Evolutionary conservation across 148 eudicot species (phyloP).

Genomic region (Rhododendron griersonianum): DNA sequence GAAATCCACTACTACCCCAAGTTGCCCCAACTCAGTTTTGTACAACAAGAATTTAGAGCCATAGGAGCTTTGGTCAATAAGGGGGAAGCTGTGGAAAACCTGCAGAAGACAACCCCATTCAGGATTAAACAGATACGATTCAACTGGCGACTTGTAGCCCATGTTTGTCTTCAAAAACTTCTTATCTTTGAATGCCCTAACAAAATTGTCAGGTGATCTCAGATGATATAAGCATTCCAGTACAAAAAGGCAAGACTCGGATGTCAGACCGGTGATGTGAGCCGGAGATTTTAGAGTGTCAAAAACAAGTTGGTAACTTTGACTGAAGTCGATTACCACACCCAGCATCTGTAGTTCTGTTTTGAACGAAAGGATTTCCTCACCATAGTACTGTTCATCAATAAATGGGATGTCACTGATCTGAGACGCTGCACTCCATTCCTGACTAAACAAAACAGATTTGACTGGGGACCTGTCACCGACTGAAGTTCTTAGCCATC

Average conservation of each 20-base stretch:
- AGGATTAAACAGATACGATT: slow-evolving; percentile 38
- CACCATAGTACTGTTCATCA: slow-evolving; percentile 44
- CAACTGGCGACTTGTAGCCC: slow-evolving; percentile 41
- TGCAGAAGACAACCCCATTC: slow-evolving; percentile 55
- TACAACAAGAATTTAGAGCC: slow-evolving; percentile 23
- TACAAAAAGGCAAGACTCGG: slow-evolving; percentile 33
- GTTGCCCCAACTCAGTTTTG: slow-evolving; percentile 26
- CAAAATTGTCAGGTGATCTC: slow-evolving; percentile 19
- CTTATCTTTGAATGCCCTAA: slow-evolving; percentile 27
- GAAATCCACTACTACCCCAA: slow-evolving; percentile 51
- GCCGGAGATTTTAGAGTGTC: slow-evolving; percentile 36
- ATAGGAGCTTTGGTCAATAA: slow-evolving; percentile 45
- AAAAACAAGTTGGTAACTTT: slow-evolving; percentile 30
- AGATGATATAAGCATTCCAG: slow-evolving; percentile 32
- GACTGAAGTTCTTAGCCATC: slow-evolving; percentile 48
- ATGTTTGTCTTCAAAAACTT: slow-evolving; percentile 41
- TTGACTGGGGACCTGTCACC: slow-evolving; percentile 42
- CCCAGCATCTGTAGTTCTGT: slow-evolving; percentile 50
- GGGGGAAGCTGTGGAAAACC: slow-evolving; percentile 40
- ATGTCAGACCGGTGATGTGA: slow-evolving; percentile 9
- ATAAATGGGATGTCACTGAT: slow-evolving; percentile 49
- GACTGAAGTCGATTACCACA: slow-evolving; percentile 30
- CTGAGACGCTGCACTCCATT: slow-evolving; percentile 41
- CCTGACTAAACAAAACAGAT: slow-evolving; percentile 38
- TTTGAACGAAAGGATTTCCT: slow-evolving; percentile 23